Conservation (phyloP, 768 basidiomycete species). For the Agaricus subrufescens region DNA sequence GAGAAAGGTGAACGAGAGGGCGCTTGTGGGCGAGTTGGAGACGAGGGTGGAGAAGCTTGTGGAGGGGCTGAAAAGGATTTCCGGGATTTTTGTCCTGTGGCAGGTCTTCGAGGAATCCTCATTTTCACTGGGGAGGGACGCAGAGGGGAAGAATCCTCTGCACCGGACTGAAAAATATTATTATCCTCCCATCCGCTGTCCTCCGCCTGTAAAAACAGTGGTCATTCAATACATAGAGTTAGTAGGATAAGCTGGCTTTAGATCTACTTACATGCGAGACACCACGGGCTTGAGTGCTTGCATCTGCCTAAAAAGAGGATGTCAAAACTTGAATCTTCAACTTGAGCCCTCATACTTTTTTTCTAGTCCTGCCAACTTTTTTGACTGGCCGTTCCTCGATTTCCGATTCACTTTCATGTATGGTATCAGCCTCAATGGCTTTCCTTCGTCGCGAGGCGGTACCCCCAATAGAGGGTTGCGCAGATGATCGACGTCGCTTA, state of each 20-base stretch:
- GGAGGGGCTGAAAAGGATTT: slow-evolving; percentile 74
- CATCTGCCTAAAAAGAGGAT: slow-evolving; percentile 33
- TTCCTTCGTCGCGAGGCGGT: slow-evolving; percentile 32
- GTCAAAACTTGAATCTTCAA: neutral
- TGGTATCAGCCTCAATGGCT: slow-evolving; percentile 38
- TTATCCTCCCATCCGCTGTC: slow-evolving; percentile 91
- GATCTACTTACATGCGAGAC: slow-evolving; percentile 28
- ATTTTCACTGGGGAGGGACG: slow-evolving; percentile 54
- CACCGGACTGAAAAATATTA: slow-evolving; percentile 88
- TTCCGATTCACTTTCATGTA: slow-evolving; percentile 78
- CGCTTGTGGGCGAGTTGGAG: slow-evolving; percentile 41
- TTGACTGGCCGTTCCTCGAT: slow-evolving; percentile 54
- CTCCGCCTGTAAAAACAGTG: slow-evolving; percentile 29
- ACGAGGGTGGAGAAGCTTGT: slow-evolving; percentile 37
- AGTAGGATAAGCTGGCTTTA: neutral
- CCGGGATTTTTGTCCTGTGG: slow-evolving; percentile 45
- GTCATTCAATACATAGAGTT: slow-evolving; percentile 6
- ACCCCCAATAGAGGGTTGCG: slow-evolving; percentile 63
- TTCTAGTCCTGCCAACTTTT: slow-evolving; percentile 59
- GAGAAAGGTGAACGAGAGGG: slow-evolving; percentile 21
- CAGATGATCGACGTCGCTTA: slow-evolving; percentile 78
- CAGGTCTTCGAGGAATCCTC: slow-evolving; percentile 36
- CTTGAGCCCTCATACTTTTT: slow-evolving; percentile 38
- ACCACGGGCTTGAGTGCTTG: slow-evolving; percentile 49
- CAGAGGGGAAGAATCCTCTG: slow-evolving; percentile 76